Evolutionary conservation across 2,329 filamentous ascomycete species (phyloP).

Genomic region (Nemania serpens): DNA sequence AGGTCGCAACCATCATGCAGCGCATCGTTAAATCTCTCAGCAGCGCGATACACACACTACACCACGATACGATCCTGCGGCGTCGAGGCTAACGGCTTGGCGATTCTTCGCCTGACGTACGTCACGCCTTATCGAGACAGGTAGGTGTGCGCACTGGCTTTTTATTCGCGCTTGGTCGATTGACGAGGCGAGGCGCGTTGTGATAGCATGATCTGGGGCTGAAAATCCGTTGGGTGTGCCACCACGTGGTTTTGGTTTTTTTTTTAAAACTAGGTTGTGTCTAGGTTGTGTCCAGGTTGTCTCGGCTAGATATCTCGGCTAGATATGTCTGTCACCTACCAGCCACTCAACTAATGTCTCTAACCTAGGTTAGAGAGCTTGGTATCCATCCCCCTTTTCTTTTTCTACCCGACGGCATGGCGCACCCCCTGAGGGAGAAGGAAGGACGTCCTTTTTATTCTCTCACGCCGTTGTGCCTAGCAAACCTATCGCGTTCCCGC

Average conservation of each 20-base stretch:
- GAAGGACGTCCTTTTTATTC: background rate
- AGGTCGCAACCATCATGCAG: too few species aligned
- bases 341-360: too few species aligned
- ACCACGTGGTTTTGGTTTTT: conserved; percentile 21
- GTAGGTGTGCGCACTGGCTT: background rate
- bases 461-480: conserved; percentile 4
- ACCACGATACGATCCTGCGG: background rate
- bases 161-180: background rate
- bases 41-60: background rate
- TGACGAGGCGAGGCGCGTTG: conserved; percentile 2
- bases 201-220: conserved; percentile 13
- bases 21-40: background rate
- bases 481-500: background rate
- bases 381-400: background rate
- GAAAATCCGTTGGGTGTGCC: conserved; percentile 8
- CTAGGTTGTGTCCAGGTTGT: too few species aligned
- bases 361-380: too few species aligned
- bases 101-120: conserved; percentile 10
- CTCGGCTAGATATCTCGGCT: too few species aligned
- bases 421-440: conserved; percentile 6
- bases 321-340: too few species aligned
- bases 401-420: conserved; percentile 17
- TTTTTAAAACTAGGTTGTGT: background rate
- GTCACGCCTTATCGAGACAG: background rate
- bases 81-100: conserved; percentile 7